Conservation (phyloP, 768 basidiomycete species). For the Tricholoma saponaceum region DNA sequence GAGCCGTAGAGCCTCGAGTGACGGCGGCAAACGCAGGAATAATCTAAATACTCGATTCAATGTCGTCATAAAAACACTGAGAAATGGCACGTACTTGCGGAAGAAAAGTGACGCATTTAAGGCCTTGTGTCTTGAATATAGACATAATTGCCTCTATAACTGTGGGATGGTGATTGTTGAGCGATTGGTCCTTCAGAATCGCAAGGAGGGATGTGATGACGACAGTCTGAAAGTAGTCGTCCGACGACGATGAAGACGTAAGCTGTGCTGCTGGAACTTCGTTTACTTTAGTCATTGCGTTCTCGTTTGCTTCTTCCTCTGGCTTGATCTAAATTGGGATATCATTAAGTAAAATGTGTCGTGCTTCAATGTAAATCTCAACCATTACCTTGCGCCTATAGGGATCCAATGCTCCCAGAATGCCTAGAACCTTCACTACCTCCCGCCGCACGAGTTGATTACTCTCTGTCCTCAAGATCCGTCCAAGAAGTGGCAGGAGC, state of each 20-base stretch:
- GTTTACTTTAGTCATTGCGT: constrained; percentile 54
- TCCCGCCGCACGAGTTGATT: constrained; percentile 73
- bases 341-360: constrained; percentile 25
- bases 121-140: constrained; percentile 96
- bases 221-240: constrained; percentile 97
- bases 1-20: constrained; percentile 74
- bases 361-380: not conserved
- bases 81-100: constrained; percentile 63
- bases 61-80: not conserved
- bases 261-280: constrained; percentile 68
- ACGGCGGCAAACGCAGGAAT: constrained; percentile 93
- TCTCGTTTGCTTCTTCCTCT: constrained; percentile 63
- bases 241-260: constrained; percentile 62
- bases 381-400: constrained; percentile 80
- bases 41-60: constrained; percentile 47
- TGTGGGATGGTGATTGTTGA: constrained; percentile 83
- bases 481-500: constrained; percentile 78
- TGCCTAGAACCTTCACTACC: constrained; percentile 92
- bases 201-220: constrained; percentile 85
- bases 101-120: constrained; percentile 93
- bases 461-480: constrained; percentile 81
- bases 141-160: constrained; percentile 98
- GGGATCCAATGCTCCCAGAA: constrained; percentile 93
- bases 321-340: constrained; percentile 34
- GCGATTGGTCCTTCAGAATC: constrained; percentile 84